These are phyloP conservation scores for Starmerella bacillaris DNA, from an alignment of 805 yeast species.

Conservation along the genomic window DNA sequence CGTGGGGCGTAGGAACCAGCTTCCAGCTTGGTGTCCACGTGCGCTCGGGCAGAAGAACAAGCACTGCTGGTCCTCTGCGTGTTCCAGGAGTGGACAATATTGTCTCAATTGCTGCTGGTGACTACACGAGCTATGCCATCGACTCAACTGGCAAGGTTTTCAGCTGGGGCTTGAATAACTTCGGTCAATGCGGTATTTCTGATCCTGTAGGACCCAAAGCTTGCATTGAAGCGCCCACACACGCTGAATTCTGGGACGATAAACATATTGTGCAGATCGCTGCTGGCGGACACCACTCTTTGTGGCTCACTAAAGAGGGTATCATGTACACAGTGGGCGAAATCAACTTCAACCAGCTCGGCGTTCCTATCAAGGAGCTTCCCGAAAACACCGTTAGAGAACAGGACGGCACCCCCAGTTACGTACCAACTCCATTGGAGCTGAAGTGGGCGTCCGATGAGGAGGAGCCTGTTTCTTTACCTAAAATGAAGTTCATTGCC, in stretches of 20 bases:
- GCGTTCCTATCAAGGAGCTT: constrained; percentile 45
- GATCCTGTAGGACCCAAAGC: constrained; percentile 43
- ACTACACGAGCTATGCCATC: constrained; percentile 88
- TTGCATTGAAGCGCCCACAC: constrained; percentile 57
- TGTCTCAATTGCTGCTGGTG: constrained; percentile 76
- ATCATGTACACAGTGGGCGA: constrained; percentile 76
- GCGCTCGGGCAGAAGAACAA: constrained; percentile 19
- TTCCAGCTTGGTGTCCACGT: constrained; percentile 79
- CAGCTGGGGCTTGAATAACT: constrained; percentile 94
- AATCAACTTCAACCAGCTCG: constrained; percentile 83
- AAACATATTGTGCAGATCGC: constrained; percentile 40
- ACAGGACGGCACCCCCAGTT: constrained; percentile 50
- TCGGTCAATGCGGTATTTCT: constrained; percentile 82
- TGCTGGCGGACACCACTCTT: constrained; percentile 90
- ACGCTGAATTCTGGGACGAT: constrained; percentile 43
- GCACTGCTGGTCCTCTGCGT: constrained; percentile 48
- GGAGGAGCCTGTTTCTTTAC: constrained; percentile 26
- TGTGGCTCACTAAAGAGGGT: constrained; percentile 58
- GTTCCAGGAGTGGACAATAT: constrained; percentile 65
- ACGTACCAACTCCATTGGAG: constrained; percentile 70
- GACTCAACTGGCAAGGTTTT: constrained; percentile 50
- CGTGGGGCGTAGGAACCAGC: constrained; percentile 97
- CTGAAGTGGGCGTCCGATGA: constrained; percentile 27
- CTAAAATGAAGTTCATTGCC: constrained; percentile 42
- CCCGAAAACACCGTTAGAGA: constrained; percentile 61